These are phyloP conservation scores for Aspergillus udagawae DNA, from an alignment of 2,329 filamentous ascomycete genomes.

Conservation along the genomic window DNA sequence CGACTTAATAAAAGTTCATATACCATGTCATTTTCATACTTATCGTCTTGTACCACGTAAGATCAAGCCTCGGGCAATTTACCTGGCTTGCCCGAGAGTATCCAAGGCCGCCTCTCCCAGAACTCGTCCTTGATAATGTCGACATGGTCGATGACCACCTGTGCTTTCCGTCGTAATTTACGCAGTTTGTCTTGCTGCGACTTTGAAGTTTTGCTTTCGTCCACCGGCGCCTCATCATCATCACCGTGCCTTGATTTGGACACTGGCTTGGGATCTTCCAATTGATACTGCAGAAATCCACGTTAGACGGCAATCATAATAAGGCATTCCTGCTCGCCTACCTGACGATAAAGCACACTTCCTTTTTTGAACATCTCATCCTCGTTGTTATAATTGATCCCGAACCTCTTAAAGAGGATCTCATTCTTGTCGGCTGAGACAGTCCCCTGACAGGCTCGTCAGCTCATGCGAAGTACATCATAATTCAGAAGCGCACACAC, in stretches of 20 bases:
- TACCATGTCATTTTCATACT: constrained; percentile 3
- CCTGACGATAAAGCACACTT: constrained; percentile 81
- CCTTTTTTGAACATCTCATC: constrained; percentile 89
- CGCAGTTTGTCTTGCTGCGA: constrained; percentile 79
- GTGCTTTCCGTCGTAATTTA: constrained; percentile 76
- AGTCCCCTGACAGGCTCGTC: constrained; percentile 60
- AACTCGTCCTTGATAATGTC: constrained; percentile 96
- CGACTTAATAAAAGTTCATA: constrained; percentile 9
- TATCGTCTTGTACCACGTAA: constrained; percentile 1
- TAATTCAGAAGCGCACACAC: constrained; percentile 41
- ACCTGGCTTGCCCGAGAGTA: constrained; percentile 70
- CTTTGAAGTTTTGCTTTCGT: constrained; percentile 60
- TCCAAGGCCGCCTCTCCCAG: constrained; percentile 83
- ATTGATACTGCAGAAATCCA: constrained; percentile 55
- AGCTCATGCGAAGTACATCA: constrained; percentile 2
- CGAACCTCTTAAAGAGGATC: constrained; percentile 82
- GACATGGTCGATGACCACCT: constrained; percentile 75
- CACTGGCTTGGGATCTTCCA: constrained; percentile 55
- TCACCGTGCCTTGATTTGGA: constrained; percentile 21
- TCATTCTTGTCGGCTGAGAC: constrained; percentile 89
- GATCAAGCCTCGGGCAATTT: constrained; percentile 49
- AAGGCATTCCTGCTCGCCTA: constrained; percentile 28
- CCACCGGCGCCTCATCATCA: constrained; percentile 15
- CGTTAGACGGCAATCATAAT: constrained; percentile 2
- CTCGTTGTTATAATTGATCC: constrained; percentile 98